Evolutionary conservation across 345 rosid species (phyloP).

Genomic region (Firmiana major): DNA sequence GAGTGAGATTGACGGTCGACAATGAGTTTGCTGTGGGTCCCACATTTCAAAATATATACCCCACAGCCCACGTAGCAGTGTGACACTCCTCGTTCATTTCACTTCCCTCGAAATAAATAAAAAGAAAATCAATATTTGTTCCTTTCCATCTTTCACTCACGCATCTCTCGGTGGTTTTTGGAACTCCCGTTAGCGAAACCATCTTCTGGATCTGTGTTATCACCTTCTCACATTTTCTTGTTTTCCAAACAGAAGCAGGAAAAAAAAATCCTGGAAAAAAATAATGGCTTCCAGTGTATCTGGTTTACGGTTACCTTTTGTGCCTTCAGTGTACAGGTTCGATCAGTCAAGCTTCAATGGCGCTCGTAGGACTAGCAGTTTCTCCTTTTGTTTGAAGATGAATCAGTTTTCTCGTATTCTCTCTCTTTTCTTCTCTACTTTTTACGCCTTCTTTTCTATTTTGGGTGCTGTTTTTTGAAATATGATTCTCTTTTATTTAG

Average conservation of each 20-base stretch:
- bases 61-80: conserved; percentile 43
- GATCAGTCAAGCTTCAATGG: conserved; percentile 45
- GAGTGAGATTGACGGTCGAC: background rate
- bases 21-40: background rate
- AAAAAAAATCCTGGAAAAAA: background rate
- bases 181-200: conserved; percentile 5
- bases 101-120: background rate
- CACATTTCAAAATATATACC: background rate
- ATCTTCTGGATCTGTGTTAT: conserved; percentile 11
- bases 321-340: conserved; percentile 35
- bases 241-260: background rate
- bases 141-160: conserved; percentile 8
- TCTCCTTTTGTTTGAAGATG: conserved; percentile 50
- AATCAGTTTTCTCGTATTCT: conserved; percentile 45
- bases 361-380: conserved; percentile 40
- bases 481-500: background rate
- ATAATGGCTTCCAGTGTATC: conserved; percentile 58
- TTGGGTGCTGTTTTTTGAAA: background rate
- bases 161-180: conserved; percentile 20
- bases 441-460: background rate
- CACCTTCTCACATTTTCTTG: background rate
- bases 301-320: conserved; percentile 48
- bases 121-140: background rate
- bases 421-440: background rate
- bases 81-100: background rate